Evolutionary conservation across 345 rosid genomes (phyloP).

Genomic region (Cardamine resedifolia): DNA sequence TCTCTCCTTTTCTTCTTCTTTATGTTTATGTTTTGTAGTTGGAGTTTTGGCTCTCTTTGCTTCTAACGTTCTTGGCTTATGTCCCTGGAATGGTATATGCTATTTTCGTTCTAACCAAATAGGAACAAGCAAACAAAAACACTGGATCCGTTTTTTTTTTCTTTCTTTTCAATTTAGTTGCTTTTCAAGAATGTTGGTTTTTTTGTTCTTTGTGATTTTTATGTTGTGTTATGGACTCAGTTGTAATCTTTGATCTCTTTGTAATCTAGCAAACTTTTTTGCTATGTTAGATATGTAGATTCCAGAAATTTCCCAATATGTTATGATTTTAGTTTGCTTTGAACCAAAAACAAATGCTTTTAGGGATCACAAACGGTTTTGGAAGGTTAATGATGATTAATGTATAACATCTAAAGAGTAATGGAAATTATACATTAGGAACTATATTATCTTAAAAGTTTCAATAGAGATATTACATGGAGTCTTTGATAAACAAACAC

Average conservation of each 20-base stretch:
- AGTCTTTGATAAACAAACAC: background rate
- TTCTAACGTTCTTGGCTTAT: constrained; percentile 55
- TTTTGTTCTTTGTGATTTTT: background rate
- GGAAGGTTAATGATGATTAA: background rate
- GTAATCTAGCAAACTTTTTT: constrained; percentile 3
- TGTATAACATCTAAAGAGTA: background rate
- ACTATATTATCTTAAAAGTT: background rate
- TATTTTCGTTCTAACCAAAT: constrained; percentile 44
- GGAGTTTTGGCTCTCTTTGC: constrained; percentile 79
- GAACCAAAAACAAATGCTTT: background rate
- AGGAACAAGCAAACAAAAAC: constrained; percentile 12
- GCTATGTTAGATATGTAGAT: constrained; percentile 8
- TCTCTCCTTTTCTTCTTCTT: background rate
- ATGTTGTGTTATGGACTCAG: constrained; percentile 8
- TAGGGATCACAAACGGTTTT: background rate
- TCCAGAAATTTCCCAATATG: background rate
- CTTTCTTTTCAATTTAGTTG: background rate
- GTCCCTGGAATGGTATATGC: constrained; percentile 77
- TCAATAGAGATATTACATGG: background rate
- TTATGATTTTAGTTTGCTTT: background rate
- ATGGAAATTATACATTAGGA: background rate
- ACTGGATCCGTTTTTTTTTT: background rate
- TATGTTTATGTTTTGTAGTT: constrained; percentile 41
- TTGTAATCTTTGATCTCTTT: constrained; percentile 6
- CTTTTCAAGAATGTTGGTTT: background rate